A percentile compares a stretch with the other conserved stretches of the same genome.
phyloP scores from a whole-genome alignment of 2,329 filamentous ascomycete genomes.

The Fusarium denticulatum region DNA sequence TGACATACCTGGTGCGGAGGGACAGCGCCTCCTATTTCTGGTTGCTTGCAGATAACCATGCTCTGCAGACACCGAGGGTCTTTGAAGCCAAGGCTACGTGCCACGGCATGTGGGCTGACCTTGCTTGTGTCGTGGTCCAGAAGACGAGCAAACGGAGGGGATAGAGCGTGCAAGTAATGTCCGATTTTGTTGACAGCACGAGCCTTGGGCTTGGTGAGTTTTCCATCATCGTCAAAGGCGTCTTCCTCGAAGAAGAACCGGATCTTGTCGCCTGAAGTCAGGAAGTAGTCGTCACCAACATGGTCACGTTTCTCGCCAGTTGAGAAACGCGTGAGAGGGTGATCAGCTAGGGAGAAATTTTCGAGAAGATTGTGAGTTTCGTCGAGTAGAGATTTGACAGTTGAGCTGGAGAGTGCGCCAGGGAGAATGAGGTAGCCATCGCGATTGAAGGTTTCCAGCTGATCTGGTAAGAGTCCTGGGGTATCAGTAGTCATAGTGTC shows the following conservation, averaged over 20 bases:
- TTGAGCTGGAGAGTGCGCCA: slow-evolving; percentile 73
- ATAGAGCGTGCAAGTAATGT: slow-evolving; percentile 77
- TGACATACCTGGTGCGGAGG: slow-evolving; percentile 78
- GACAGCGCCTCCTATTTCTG: slow-evolving; percentile 92
- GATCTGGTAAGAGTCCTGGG: slow-evolving; percentile 73
- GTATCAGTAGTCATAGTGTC: slow-evolving; percentile 28
- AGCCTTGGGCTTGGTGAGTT: slow-evolving; percentile 80
- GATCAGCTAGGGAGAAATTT: slow-evolving; percentile 79
- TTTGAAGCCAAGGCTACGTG: slow-evolving; percentile 74
- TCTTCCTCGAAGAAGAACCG: slow-evolving; percentile 98
- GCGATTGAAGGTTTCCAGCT: slow-evolving; percentile 76
- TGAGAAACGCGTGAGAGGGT: slow-evolving; percentile 94
- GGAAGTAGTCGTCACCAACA: slow-evolving; percentile 95
- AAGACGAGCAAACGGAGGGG: slow-evolving; percentile 70
- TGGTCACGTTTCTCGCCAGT: slow-evolving; percentile 81
- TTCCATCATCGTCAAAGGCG: slow-evolving; percentile 75
- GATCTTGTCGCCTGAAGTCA: slow-evolving; percentile 87
- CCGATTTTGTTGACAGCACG: slow-evolving; percentile 91
- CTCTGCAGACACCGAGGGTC: slow-evolving; percentile 86
- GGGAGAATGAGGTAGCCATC: slow-evolving; percentile 94
- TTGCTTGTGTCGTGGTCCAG: slow-evolving; percentile 53
- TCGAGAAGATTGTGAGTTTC: slow-evolving; percentile 81
- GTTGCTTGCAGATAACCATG: slow-evolving; percentile 99
- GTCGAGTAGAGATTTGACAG: slow-evolving; percentile 73
- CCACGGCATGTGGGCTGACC: slow-evolving; percentile 68